Evolutionary conservation across 345 rosid genomes (phyloP).

Genomic region (Erucastrum elatum): DNA sequence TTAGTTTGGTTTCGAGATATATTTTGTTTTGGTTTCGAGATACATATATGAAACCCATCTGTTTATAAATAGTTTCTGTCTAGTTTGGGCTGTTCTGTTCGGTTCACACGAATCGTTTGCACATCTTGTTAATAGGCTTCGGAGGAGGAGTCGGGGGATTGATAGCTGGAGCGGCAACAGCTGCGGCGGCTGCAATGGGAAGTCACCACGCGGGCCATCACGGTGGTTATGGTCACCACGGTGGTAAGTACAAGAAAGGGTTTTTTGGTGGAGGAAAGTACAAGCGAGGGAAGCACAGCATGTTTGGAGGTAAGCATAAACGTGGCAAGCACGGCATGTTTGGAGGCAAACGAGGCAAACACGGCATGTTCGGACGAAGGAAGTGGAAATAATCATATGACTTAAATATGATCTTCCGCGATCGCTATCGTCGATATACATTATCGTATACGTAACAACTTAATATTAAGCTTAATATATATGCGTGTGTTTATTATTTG

Average conservation of each 20-base stretch:
- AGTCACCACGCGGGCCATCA: slow-evolving; percentile 53
- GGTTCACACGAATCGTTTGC: not conserved
- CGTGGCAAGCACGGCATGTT: slow-evolving; percentile 41
- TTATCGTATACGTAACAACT: not conserved
- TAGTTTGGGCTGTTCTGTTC: not conserved
- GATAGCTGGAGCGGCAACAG: slow-evolving; percentile 87
- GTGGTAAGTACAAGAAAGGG: slow-evolving; percentile 39
- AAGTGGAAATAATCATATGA: slow-evolving; percentile 36
- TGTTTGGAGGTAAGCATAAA: slow-evolving; percentile 37
- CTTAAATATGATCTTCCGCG: not conserved
- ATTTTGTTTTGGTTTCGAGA: not conserved
- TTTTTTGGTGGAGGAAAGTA: slow-evolving; percentile 35
- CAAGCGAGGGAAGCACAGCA: slow-evolving; percentile 38
- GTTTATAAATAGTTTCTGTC: not conserved
- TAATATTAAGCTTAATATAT: not conserved
- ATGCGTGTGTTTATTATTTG: not conserved
- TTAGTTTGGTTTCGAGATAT: not conserved
- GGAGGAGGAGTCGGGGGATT: slow-evolving; percentile 67
- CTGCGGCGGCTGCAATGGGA: slow-evolving; percentile 84
- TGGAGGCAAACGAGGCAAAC: slow-evolving; percentile 43
- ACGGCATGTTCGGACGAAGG: slow-evolving; percentile 37
- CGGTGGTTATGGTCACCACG: slow-evolving; percentile 31
- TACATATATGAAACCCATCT: not conserved
- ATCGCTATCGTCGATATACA: not conserved
- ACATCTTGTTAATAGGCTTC: slow-evolving; percentile 45